Base-by-base conservation (phyloP, 306 rosid genomes). In the Pterocarpus macrocarpus region DNA sequence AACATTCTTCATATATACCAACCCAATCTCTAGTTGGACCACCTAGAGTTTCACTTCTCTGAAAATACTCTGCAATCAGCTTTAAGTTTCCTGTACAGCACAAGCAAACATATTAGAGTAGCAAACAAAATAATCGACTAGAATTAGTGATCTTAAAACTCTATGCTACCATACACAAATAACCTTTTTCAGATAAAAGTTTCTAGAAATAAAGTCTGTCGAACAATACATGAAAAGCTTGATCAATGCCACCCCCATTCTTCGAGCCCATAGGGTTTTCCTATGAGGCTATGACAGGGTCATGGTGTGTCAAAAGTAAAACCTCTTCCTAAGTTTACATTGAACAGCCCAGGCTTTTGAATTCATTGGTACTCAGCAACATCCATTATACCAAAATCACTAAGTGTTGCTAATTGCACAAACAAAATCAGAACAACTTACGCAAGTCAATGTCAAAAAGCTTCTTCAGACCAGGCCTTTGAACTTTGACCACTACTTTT, bases 371-470 rank as follows among this genome's bases (percentile, higher is more conserved):
- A 22, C 28, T 22, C 28, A 22, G 0, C 28, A 22, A 22, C 28
- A 22, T 0, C 28, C 28, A 22, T 22, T 22, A 22, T 22, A 22
- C 28, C 28, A 22, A 22, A 22, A 22, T 22, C 28, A 22, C 28
- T 22, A 22, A 0, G 28, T 22, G 28, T 22, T 22, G 28, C 28
- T 22, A 22, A 22, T 22, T 22, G 28, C 28, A 69, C 43, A 52
- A 82, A 67, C 32, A 73, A 73, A 81, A 75, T 64, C 64, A 64
- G 65, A 49, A 77, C 33, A 56, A 83, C 99, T 90, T 87, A 95
- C 98, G 82, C 83, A 95, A 82, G 83, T 95, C 99, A 85, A 93
- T 95, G 87, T 95, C 97, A 63, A 95, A 95, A 85, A 95, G 98
- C 88, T 88, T 95, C 92, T 90, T 95, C 50, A 95, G 88, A 75